Conservation (phyloP, 2,329 filamentous ascomycete species). For the Aspergillus sp. region DNA sequence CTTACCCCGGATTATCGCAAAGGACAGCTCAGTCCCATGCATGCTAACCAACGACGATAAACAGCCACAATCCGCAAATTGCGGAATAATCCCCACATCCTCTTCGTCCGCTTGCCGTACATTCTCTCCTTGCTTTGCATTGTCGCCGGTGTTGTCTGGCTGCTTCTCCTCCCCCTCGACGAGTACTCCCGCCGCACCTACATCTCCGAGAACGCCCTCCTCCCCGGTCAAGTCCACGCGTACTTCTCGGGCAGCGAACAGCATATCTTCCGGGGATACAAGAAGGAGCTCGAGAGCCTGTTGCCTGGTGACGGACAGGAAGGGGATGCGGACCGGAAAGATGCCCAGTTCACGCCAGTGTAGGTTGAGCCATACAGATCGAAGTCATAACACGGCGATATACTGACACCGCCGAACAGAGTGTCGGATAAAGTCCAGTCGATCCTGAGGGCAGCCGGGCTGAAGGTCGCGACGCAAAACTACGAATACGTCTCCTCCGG, state of each 20-base stretch:
- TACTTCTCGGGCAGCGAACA: constrained; percentile 97
- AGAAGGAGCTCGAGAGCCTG: constrained; percentile 69
- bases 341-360: constrained; percentile 24
- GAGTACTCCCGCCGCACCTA: constrained; percentile 91
- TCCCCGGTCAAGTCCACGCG: constrained; percentile 94
- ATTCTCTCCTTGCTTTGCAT: constrained; percentile 85
- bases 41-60: constrained; percentile 20
- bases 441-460: constrained; percentile 72
- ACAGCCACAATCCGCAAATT: constrained; percentile 49
- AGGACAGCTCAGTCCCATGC: constrained; percentile 11
- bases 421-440: constrained; percentile 69
- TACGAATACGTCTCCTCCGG: constrained; percentile 83
- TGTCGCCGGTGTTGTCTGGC: constrained; percentile 80
- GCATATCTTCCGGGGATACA: constrained; percentile 87
- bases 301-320: constrained; percentile 18
- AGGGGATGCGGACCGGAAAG: constrained; percentile 7
- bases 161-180: constrained; percentile 83
- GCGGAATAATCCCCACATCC: constrained; percentile 75
- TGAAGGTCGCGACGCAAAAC: constrained; percentile 84
- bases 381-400: neutral
- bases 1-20: constrained; percentile 15
- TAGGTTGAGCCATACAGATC: constrained; percentile 18
- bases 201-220: constrained; percentile 93
- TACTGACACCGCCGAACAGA: constrained; percentile 20
- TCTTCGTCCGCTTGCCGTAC: constrained; percentile 71